A percentile compares a stretch with the other conserved stretches of the same genome.
Conservation (phyloP, 768 basidiomycete species). For the Suillus decipiens region DNA sequence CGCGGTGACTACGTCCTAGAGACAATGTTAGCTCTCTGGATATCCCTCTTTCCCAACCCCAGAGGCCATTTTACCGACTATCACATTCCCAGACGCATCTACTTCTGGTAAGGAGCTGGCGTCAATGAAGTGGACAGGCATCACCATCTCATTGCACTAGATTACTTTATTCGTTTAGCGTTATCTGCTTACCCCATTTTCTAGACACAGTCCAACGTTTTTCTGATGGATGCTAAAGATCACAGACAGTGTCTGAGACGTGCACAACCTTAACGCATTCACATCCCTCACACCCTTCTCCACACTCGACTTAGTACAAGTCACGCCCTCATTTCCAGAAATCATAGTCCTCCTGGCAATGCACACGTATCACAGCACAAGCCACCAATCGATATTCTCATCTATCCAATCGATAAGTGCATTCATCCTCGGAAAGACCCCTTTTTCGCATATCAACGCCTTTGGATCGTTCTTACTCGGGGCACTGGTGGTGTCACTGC, state of each 20-base stretch:
- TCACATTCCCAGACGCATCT: slow-evolving; percentile 59
- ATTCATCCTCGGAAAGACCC: slow-evolving; percentile 75
- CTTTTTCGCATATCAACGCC: slow-evolving; percentile 52
- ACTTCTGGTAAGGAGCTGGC: slow-evolving; percentile 32
- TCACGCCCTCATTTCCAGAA: slow-evolving; percentile 60
- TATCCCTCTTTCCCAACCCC: slow-evolving; percentile 58
- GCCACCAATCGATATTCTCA: slow-evolving; percentile 87
- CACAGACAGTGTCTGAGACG: slow-evolving; percentile 80
- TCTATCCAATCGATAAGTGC: slow-evolving; percentile 95
- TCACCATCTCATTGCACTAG: too few relatives aligned
- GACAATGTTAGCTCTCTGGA: slow-evolving; percentile 84
- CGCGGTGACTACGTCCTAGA: slow-evolving; percentile 89
- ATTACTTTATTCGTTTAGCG: too few relatives aligned
- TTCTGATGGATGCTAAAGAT: slow-evolving; percentile 65
- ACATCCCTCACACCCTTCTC: slow-evolving; percentile 48
- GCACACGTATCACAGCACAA: slow-evolving; percentile 82
- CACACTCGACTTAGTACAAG: slow-evolving; percentile 26
- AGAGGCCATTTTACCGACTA: slow-evolving; percentile 51
- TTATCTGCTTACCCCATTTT: too few relatives aligned
- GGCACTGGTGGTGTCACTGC: too few relatives aligned
- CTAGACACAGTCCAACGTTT: too few relatives aligned
- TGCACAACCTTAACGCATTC: slow-evolving; percentile 52
- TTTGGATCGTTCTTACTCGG: too few relatives aligned
- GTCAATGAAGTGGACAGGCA: slow-evolving; percentile 54
- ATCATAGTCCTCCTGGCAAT: slow-evolving; percentile 71